phyloP scores from a whole-genome alignment of 805 yeast genomes.

The Sugiyamaella floridensis region DNA sequence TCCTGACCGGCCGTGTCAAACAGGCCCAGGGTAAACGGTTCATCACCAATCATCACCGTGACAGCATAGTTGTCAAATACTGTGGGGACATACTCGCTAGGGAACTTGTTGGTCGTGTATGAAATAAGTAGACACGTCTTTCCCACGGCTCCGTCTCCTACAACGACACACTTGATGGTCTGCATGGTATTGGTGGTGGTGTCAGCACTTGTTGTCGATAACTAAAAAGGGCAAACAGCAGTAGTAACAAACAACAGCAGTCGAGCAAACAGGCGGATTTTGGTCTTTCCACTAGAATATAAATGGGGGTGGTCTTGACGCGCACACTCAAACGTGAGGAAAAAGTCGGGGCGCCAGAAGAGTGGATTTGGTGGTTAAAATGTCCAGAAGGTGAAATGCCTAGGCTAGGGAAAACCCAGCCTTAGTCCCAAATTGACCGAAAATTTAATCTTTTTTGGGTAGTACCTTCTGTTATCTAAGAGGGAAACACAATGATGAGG shows the following conservation, averaged over 20 bases:
- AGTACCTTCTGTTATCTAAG: neutral
- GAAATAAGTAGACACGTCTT: conserved; percentile 94
- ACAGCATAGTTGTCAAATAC: conserved; percentile 72
- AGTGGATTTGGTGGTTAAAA: no score
- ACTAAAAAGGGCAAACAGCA: no score
- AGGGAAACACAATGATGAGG: neutral
- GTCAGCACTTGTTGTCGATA: no score
- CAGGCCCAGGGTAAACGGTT: conserved; percentile 93
- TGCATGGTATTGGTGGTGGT: conserved; percentile 20
- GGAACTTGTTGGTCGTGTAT: conserved; percentile 93
- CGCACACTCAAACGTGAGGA: no score
- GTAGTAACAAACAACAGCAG: no score
- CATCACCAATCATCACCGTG: conserved; percentile 73
- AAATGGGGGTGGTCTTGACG: no score
- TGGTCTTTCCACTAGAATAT: no score
- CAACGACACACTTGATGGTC: conserved; percentile 83
- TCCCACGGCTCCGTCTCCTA: conserved; percentile 99
- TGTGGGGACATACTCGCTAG: conserved; percentile 98
- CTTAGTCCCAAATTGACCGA: neutral
- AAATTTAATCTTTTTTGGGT: neutral
- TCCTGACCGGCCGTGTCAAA: conserved; percentile 99
- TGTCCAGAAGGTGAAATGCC: neutral
- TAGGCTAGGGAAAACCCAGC: neutral
- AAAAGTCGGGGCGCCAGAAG: no score
- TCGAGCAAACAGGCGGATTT: no score